These are phyloP conservation scores for Rhytidiadelphus loreus DNA, from an alignment of 225 moss, liverwort and hornwort genomes.

Conservation along the genomic window DNA sequence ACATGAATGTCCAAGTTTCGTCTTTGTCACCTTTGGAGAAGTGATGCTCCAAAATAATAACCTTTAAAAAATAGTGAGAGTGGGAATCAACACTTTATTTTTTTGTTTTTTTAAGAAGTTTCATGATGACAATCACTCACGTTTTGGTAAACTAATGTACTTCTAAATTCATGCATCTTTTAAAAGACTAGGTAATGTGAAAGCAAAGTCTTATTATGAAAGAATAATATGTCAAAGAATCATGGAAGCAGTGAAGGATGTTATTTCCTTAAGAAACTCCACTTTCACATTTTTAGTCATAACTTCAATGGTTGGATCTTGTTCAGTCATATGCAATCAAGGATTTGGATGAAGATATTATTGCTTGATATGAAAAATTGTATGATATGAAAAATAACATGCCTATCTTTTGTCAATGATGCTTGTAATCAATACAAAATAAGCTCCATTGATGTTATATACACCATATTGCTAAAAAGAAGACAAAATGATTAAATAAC, in stretches of 20 bases:
- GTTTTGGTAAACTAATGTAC: not conserved
- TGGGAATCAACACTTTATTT: not conserved
- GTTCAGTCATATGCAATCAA: not conserved
- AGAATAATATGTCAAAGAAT: not conserved
- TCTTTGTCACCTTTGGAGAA: rapidly evolving
- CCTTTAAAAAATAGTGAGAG: not conserved
- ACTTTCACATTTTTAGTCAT: not conserved
- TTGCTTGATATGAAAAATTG: not conserved
- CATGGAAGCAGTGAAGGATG: not conserved
- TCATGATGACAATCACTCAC: not conserved
- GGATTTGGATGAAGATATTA: not conserved
- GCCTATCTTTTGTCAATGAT: not conserved
- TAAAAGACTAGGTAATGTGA: not conserved
- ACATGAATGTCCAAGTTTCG: not conserved
- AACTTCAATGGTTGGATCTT: not conserved
- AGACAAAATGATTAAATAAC: too few species aligned
- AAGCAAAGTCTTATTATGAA: not conserved
- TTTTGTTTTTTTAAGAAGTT: not conserved
- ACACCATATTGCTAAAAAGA: not conserved
- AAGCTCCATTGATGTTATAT: not conserved
- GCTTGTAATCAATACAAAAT: not conserved
- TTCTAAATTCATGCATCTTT: not conserved
- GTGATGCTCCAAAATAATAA: not conserved
- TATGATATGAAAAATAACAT: not conserved
- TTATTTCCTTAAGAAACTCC: not conserved